A percentile compares a stretch with the other conserved stretches of the same genome.
These are phyloP conservation scores for Aspergillus uvarum DNA, from an alignment of 2,329 filamentous ascomycete genomes.

Conservation along the genomic window DNA sequence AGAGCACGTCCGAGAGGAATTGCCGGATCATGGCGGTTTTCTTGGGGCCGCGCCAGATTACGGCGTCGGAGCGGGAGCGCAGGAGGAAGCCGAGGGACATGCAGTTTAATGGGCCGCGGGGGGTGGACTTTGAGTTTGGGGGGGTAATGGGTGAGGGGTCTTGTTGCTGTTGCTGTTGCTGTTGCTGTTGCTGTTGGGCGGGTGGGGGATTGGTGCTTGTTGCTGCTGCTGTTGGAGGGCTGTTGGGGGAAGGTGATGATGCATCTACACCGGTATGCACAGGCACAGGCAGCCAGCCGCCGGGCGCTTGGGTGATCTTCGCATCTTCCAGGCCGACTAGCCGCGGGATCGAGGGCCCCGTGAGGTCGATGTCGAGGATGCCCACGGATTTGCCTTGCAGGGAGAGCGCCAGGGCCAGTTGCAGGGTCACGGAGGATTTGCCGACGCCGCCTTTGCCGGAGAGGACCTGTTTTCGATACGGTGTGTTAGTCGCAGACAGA, in stretches of 20 bases:
- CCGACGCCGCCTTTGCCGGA: conserved; percentile 98
- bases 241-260: not conserved
- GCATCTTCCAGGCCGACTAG: conserved; percentile 86
- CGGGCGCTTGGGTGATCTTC: conserved; percentile 87
- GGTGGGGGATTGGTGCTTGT: too few relatives aligned
- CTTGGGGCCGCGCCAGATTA: conserved; percentile 97
- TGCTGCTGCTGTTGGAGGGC: too few relatives aligned
- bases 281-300: conserved; percentile 86
- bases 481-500: conserved; percentile 10
- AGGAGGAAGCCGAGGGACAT: conserved; percentile 95
- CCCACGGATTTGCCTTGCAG: conserved; percentile 85
- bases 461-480: conserved; percentile 56
- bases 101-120: conserved; percentile 54
- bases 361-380: conserved; percentile 93
- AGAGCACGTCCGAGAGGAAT: conserved; percentile 87
- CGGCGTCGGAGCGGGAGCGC: conserved; percentile 77
- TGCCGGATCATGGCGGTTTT: conserved; percentile 99
- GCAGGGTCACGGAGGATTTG: conserved; percentile 96
- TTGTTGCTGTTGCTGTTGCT: not conserved
- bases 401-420: conserved; percentile 85
- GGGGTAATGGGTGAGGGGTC: too few relatives aligned
- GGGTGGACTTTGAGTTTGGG: conserved; percentile 3
- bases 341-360: conserved; percentile 91
- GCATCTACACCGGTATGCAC: conserved; percentile 63
- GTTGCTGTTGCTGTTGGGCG: conserved; percentile 5